Conservation (phyloP, 805 yeast species). For the Kodamaea leandrae region DNA sequence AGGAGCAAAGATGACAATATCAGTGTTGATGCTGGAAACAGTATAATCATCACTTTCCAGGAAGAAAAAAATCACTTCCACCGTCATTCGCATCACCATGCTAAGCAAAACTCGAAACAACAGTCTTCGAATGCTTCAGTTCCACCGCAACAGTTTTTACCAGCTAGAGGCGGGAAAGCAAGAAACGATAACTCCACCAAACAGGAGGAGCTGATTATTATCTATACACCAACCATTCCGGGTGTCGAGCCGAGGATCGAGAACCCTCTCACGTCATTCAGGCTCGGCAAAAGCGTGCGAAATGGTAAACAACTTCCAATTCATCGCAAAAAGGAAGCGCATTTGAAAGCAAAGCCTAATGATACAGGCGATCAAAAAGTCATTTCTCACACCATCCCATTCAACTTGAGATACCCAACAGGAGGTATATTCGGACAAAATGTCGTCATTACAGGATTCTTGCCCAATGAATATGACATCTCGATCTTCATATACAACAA, state of each 20-base stretch:
- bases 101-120: not conserved
- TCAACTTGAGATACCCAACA: slow-evolving; percentile 50
- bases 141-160: slow-evolving; percentile 14
- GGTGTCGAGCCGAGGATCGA: slow-evolving; percentile 10
- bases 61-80: slow-evolving; percentile 23
- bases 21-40: slow-evolving; percentile 31
- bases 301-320: slow-evolving; percentile 31
- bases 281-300: slow-evolving; percentile 32
- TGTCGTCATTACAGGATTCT: slow-evolving; percentile 58
- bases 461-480: slow-evolving; percentile 46
- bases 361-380: not conserved
- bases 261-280: slow-evolving; percentile 37
- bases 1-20: slow-evolving; percentile 20
- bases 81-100: not conserved
- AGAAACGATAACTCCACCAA: slow-evolving; percentile 3
- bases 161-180: slow-evolving; percentile 6
- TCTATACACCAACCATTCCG: slow-evolving; percentile 31
- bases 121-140: slow-evolving; percentile 3
- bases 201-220: slow-evolving; percentile 21
- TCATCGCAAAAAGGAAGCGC: slow-evolving; percentile 21
- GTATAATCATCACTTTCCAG: slow-evolving; percentile 32
- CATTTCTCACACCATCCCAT: slow-evolving; percentile 38
- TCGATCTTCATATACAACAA: slow-evolving; percentile 51
- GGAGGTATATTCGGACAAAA: slow-evolving; percentile 68
- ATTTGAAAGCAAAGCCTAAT: not conserved